Evolutionary conservation across 495 filamentous ascomycete species (phyloP), one percentile per base, ranked within the genome.

Genomic region (Tetracladium setigerum): DNA sequence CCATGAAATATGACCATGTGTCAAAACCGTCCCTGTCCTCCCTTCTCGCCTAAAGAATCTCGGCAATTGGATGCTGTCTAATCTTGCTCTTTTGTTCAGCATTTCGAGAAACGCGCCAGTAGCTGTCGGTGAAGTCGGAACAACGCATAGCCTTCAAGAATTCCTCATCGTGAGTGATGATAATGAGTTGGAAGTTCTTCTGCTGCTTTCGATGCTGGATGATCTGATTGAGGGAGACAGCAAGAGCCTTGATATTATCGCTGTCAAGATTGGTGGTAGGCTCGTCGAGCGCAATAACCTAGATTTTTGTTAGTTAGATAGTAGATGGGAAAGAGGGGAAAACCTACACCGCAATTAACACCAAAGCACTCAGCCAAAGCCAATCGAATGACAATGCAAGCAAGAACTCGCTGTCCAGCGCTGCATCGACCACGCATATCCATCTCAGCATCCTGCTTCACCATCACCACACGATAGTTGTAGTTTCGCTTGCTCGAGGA

Each of bases 111-210:
- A 99, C 84, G 1, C 89, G 79, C 52, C 81, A 97, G 54, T 96
- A 99, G 57, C 82, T 78, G 62, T 97, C 94, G 51, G 82, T 85
- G 63, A 95, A 96, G 56, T 97, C 92, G n/a, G 78, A 79, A 63
- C 87, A 91, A 58, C 88, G 81, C 94, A 99, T 99, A 49, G 86
- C 78, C 40, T 80, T 76, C 55, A 99, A 61, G 63, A 99, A 99
- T 52, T 96, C 89, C 67, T 97, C 92, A 66, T 99, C 92, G 72
- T 99, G 92, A 30, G 92, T 99, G 63, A 99, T 99, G 47, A 97
- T 86, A 64, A 99, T 94, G 36, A 97, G 75, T 70, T 97, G 94
- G 69, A 99, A 94, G 56, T 99, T 99, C 15, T 81, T 72, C 73
- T 99, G 92, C 52, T 80, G 71, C 56, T 82, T 76, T n/a, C 92